phyloP scores from a whole-genome alignment of 2,329 filamentous ascomycete species.

The Colletotrichum caudatum region DNA sequence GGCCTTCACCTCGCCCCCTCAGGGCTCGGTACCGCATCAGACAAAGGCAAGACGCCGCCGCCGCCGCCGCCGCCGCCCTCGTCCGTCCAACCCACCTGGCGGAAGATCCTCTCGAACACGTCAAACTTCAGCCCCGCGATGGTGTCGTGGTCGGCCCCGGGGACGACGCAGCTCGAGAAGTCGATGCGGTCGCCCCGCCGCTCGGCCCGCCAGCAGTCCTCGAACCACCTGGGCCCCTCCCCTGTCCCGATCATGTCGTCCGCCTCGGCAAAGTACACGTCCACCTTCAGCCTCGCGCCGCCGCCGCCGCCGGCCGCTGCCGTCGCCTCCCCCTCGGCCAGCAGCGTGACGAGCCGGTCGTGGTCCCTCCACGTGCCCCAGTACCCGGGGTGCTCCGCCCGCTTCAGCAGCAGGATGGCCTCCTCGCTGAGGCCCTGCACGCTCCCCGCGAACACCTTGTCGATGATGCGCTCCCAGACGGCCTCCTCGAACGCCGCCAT shows the following conservation, averaged over 20 bases:
- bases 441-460: slow-evolving; percentile 45
- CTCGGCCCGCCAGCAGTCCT: slow-evolving; percentile 45
- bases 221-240: slow-evolving; percentile 47
- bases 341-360: slow-evolving; percentile 46
- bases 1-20: neutral
- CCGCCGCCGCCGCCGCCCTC: neutral
- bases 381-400: slow-evolving; percentile 36
- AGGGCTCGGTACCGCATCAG: neutral
- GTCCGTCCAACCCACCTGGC: slow-evolving; percentile 6
- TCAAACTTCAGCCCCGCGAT: slow-evolving; percentile 13
- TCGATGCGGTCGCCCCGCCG: slow-evolving; percentile 37
- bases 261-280: slow-evolving; percentile 48
- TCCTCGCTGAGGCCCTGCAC: slow-evolving; percentile 47
- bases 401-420: slow-evolving; percentile 48
- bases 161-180: slow-evolving; percentile 44
- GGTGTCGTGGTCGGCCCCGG: slow-evolving; percentile 45
- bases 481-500: slow-evolving; percentile 44
- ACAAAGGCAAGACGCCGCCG: neutral
- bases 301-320: neutral
- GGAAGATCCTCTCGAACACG: slow-evolving; percentile 21
- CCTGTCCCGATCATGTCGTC: slow-evolving; percentile 48
- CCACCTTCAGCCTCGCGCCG: slow-evolving; percentile 44
- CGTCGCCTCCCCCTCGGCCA: slow-evolving; percentile 40
- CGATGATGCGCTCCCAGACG: slow-evolving; percentile 40
- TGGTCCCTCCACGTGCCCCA: slow-evolving; percentile 51